Evolutionary conservation across 2,329 filamentous ascomycete genomes (phyloP), one percentile per base, ranked within the genome.

Genomic region (Trichoderma oligosporum): DNA sequence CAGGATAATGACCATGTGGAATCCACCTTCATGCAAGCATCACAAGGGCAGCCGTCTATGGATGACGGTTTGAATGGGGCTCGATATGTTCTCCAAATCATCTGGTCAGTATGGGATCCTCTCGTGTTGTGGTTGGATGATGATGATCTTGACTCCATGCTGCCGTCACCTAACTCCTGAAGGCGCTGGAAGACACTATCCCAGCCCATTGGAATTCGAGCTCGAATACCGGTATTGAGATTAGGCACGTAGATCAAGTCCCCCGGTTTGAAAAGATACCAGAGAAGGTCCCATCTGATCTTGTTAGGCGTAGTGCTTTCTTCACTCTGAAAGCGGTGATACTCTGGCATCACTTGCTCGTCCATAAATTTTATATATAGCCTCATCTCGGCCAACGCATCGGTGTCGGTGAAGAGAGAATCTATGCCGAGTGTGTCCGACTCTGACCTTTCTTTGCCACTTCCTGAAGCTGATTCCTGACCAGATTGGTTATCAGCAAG

Each of bases 361-460:
- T 57, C 56, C 4, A 57, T 45, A n/a, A 57, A 57, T 11, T 54
- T 54, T 4, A 57, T 20, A n/a, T 57, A 57, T 7, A 52, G 39
- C 1, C 18, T 41, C 45, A 57, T 53, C n/a, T 57, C 46, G 9
- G 31, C 39, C 4, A 57, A 14, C 5, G 56, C 51, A 39, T 31
- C 38, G 7, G 24, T 6, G 18, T 54, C 39, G 7, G 42, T 54
- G 22, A 54, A 54, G 11, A 54, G 51, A 2, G 51, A 36, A n/a
- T 54, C 47, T 33, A 44, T 57, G 2, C 47, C 39, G 31, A 57
- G 36, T 8, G 36, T 39, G 18, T 54, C 51, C 3, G 29, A 44
- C 14, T 54, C 51, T 1, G 51, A 54, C 1, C 27, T 38, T 14
- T 44, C 47, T 11, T 38, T 57, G 11, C 24, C 31, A 8, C 38